phyloP scores from a whole-genome alignment of 225 moss, liverwort and hornwort species.

The Physcomitrium patens region DNA sequence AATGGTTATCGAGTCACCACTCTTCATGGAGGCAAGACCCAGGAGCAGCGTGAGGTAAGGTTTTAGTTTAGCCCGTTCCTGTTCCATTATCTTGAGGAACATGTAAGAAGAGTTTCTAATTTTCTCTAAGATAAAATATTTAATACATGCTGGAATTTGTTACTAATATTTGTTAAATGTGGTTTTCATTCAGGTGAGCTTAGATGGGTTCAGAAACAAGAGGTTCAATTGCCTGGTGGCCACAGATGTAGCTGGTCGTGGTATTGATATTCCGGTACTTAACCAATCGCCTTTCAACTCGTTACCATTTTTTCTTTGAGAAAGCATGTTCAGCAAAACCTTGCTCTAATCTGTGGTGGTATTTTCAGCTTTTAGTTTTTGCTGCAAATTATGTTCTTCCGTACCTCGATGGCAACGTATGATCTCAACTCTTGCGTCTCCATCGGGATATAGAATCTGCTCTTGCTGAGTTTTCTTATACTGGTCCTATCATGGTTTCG shows the following conservation, averaged over 20 bases:
- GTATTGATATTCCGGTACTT: constrained; percentile 96
- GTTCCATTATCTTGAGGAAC: not conserved
- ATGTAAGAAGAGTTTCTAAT: not conserved
- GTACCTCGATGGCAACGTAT: not conserved
- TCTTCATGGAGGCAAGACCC: constrained; percentile 98
- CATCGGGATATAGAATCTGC: not conserved
- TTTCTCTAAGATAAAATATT: not conserved
- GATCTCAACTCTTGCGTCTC: not conserved
- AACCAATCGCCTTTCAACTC: not conserved
- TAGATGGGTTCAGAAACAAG: constrained; percentile 98
- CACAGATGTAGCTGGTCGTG: constrained; percentile 96
- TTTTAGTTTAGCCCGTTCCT: not conserved
- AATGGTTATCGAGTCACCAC: constrained; percentile 91
- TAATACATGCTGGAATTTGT: not conserved
- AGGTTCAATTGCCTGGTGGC: constrained; percentile 97
- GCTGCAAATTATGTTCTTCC: constrained; percentile 7
- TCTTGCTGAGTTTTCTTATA: constrained; percentile 21
- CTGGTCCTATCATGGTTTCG: constrained; percentile 24
- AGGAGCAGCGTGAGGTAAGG: constrained; percentile 93
- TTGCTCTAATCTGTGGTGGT: constrained; percentile 8
- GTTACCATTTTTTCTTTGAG: constrained; percentile 13
- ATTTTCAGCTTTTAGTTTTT: constrained; percentile 10
- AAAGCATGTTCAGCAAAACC: not conserved
- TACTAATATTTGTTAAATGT: constrained; percentile 14
- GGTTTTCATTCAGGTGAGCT: constrained; percentile 71